Base-by-base conservation (phyloP, 116 monocot species). In the Posidonia oceanica region DNA sequence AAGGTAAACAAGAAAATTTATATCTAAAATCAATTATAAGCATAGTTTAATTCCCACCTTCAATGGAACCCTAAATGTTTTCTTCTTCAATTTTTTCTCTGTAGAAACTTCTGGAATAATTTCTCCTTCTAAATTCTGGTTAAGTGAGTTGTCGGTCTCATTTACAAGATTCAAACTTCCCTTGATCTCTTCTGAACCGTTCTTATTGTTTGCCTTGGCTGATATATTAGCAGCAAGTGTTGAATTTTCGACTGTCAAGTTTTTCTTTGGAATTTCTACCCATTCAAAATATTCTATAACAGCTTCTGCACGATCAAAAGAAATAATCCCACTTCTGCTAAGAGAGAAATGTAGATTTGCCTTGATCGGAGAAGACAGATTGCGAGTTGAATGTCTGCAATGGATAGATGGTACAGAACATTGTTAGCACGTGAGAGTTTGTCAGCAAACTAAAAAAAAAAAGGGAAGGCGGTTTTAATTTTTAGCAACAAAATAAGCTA, bases 251-350 rank as follows among this genome's bases (percentile, higher is more conserved):
- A 78, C 5, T 36, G 83, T 84, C 17, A 79, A 36, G 41, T 83
- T 88, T 69, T 88, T 99, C 79, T 86, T 99, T 38, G 88, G 99
- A 71, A 99, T 87, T 73, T 99, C 99, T 39, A 99, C 81, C 99
- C 93, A 99, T 69, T 99, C 99, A 48, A 83, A 83, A 70, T 93
- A 83, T 74, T 99, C 99, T 76, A 99, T 80, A 3, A 93, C 86
- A 78, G 99, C 93, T 69, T 99, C 99, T 69, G 90, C 93, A 75
- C 90, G 84, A 77, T 99, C 99, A 61, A 99, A 75, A 70, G 93
- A 90, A 75, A 99, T 52, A 41, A 93, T 76, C 39, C 93, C 93
- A 75, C 99, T 99, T 77, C 88, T 82, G 75, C 93, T 90, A 17
- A 99, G 77, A 70, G 83, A 93, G 77, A 94, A 94, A 79, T 94